Evolutionary conservation across 2,329 filamentous ascomycete genomes (phyloP), one percentile per base, ranked within the genome.

Genomic region (Pyrenochaeta sp.): DNA sequence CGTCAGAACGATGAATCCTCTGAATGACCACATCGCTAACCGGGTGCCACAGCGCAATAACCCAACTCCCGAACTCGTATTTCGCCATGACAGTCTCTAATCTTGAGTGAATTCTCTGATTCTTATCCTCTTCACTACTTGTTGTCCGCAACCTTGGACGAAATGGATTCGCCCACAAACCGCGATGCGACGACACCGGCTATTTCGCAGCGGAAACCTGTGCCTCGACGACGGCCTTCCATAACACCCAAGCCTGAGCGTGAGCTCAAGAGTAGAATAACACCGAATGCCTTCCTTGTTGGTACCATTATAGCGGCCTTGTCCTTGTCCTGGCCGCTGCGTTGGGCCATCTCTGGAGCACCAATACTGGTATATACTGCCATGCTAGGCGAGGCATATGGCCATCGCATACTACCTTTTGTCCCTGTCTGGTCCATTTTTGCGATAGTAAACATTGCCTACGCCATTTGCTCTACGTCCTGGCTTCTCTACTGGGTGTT

Each of bases 401-500:
- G 67, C 6, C 57, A 74, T 39, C 75, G 81, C 12, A 72, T 83
- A 15, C 56, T 83, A 10, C 74, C 79, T 1, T 71, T 68, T 20
- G 64, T 81, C 23, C 79, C 79, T 1, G 60, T 83, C 2, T 83
- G 81, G 80, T 75, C 78, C 1, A 58, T 82, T 1, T 69, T 83
- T 45, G 67, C 78, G 1, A 77, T 77, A 0, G 57, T 83, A 21
- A 82, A 83, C 56, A 64, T 83, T 2, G 55, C 71, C 0, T 84
- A 83, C 60, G 74, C 76, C 2, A 68, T 83, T 10, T 77, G 73
- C 40, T 74, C 81, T 11, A 83, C 81, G 12, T 83, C 82, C 58
- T 84, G 82, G 82, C 76, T 84, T 1, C 72, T 84, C 0, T 79
- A 80, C 49, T 76, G 75, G 60, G 57, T 77, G 1, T 83, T 81